Percentiles rank a stretch among this genome's conserved stretches.
These are phyloP conservation scores for Blastocystis sp. DNA, from an alignment of 352 stramenopile genomes.

Conservation along the genomic window DNA sequence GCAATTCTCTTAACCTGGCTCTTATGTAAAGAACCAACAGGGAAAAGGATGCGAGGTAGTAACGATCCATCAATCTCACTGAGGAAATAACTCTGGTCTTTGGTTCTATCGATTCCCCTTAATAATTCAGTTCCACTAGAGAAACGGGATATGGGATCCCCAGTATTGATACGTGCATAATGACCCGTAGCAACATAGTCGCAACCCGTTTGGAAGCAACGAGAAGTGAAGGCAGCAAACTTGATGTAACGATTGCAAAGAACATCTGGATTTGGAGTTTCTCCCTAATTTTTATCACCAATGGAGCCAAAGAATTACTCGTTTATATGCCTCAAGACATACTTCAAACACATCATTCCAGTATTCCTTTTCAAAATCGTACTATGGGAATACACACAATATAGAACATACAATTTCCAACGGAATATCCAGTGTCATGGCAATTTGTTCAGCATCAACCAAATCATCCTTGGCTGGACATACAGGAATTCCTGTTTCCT, in stretches of 20 bases:
- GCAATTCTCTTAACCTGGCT: constrained; percentile 82
- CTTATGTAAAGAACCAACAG: constrained; percentile 83
- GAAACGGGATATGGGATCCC: background rate
- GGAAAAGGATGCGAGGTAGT: constrained; percentile 81
- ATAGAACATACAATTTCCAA: constrained; percentile 68
- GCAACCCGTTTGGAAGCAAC: constrained; percentile 74
- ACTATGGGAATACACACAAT: constrained; percentile 68
- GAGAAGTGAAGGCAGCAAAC: constrained; percentile 89
- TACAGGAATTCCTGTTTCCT: constrained; percentile 77
- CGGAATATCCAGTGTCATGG: constrained; percentile 80
- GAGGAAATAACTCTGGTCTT: constrained; percentile 95
- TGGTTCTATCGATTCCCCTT: constrained; percentile 75
- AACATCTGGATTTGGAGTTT: constrained; percentile 86
- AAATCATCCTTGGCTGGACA: constrained; percentile 83
- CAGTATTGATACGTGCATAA: constrained; percentile 69
- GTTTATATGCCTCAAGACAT: constrained; percentile 80
- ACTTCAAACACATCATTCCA: constrained; percentile 93
- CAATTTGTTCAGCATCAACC: constrained; percentile 82
- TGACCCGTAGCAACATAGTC: constrained; percentile 90
- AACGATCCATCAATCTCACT: constrained; percentile 71
- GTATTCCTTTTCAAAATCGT: constrained; percentile 86
- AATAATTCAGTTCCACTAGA: constrained; percentile 68
- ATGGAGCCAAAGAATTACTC: constrained; percentile 62
- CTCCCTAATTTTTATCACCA: constrained; percentile 63
- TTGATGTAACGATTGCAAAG: constrained; percentile 95